phyloP scores from a whole-genome alignment of 441 rosid species.

The Melastoma candidum region DNA sequence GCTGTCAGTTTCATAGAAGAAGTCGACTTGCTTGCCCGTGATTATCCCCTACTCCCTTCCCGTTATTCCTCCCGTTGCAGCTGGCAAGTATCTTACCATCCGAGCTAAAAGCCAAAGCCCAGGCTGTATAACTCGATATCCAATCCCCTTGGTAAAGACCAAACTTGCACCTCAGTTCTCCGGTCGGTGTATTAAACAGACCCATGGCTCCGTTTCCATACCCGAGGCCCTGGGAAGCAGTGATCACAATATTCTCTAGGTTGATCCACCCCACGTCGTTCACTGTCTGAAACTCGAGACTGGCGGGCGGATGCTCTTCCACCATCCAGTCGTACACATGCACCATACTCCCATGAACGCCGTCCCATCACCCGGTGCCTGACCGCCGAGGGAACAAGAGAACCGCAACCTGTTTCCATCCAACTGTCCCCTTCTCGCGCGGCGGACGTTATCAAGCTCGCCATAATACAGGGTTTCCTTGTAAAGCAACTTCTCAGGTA shows the following conservation, averaged over 20 bases:
- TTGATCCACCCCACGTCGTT: conserved; percentile 79
- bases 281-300: conserved; percentile 47
- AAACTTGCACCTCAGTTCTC: conserved; percentile 66
- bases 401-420: background rate
- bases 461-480: background rate
- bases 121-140: conserved; percentile 71
- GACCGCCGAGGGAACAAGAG: background rate
- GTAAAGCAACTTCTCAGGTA: background rate
- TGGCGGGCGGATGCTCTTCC: background rate
- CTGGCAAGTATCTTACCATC: conserved; percentile 66
- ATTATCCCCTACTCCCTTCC: conserved; percentile 69
- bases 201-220: conserved; percentile 94
- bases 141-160: conserved; percentile 58
- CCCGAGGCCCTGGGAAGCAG: conserved; percentile 78
- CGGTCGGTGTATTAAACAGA: conserved; percentile 55
- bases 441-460: too few species aligned
- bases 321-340: conserved; percentile 1
- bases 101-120: conserved; percentile 59
- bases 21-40: conserved; percentile 73
- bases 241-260: conserved; percentile 47
- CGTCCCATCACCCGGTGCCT: background rate
- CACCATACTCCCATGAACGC: background rate
- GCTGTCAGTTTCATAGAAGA: conserved; percentile 58
- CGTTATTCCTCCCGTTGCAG: conserved; percentile 85
- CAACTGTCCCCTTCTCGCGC: background rate